Conservation (phyloP, 116 monocot species). For the Posidonia oceanica region DNA sequence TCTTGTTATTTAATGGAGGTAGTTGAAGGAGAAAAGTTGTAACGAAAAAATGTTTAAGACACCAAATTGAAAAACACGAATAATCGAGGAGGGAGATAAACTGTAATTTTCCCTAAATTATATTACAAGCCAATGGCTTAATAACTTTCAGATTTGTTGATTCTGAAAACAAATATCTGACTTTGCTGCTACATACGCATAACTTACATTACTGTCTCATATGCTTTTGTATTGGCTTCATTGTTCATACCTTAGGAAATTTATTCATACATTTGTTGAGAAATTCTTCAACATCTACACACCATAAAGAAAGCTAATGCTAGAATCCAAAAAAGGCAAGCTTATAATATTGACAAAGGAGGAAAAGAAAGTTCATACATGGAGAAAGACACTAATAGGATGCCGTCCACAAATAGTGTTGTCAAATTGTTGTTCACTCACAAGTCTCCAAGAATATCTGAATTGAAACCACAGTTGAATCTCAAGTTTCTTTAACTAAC, state of each 20-base stretch:
- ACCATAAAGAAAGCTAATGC: neutral
- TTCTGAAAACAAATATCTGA: constrained; percentile 18
- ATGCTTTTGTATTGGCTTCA: constrained; percentile 82
- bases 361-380: constrained; percentile 30
- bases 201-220: constrained; percentile 94
- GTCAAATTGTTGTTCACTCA: constrained; percentile 16
- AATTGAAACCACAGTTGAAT: too few relatives aligned
- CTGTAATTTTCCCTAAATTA: too few relatives aligned
- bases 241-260: constrained; percentile 68
- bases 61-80: too few relatives aligned
- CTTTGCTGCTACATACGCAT: constrained; percentile 86
- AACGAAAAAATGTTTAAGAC: too few relatives aligned
- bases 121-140: neutral
- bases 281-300: constrained; percentile 67
- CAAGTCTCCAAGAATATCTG: too few relatives aligned
- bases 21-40: too few relatives aligned
- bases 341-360: neutral
- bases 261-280: constrained; percentile 48
- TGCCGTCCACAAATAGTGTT: constrained; percentile 98
- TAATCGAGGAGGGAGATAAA: too few relatives aligned
- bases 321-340: too few relatives aligned
- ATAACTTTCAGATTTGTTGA: neutral
- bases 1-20: too few relatives aligned
- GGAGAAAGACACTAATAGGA: constrained; percentile 94
- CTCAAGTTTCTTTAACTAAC: too few relatives aligned